These are phyloP conservation scores for Cyberlindnera maclurae DNA, from an alignment of 805 yeast genomes.

Conservation along the genomic window DNA sequence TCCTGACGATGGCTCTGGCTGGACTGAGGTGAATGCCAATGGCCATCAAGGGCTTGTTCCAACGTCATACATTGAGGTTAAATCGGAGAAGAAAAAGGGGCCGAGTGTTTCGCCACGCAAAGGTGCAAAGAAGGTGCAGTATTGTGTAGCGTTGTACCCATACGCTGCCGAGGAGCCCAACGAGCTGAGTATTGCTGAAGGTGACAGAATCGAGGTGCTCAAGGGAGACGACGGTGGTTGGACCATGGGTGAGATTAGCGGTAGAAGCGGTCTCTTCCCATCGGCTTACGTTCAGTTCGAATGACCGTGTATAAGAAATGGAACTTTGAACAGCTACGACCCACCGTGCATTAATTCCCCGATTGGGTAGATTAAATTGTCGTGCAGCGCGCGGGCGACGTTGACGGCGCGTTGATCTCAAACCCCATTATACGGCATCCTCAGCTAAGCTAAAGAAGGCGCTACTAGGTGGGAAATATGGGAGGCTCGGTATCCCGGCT, in stretches of 20 bases:
- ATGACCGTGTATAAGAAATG: not conserved
- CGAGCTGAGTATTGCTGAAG: constrained; percentile 65
- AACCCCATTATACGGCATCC: no score
- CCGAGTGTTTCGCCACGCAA: constrained; percentile 20
- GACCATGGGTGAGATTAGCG: constrained; percentile 84
- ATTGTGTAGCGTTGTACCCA: constrained; percentile 20
- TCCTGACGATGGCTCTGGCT: constrained; percentile 79
- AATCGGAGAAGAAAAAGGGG: constrained; percentile 16
- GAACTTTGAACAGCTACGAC: no score
- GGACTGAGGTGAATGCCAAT: constrained; percentile 61
- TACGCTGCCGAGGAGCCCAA: constrained; percentile 48
- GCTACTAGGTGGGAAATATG: constrained; percentile 15
- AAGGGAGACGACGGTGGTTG: constrained; percentile 85
- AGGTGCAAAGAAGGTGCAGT: constrained; percentile 11
- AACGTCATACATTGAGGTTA: constrained; percentile 59
- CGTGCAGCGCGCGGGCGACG: no score
- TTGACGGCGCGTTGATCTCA: no score
- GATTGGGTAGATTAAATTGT: no score
- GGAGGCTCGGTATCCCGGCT: constrained; percentile 28
- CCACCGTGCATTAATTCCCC: no score
- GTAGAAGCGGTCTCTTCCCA: constrained; percentile 66
- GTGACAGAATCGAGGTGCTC: constrained; percentile 64
- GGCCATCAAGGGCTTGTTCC: constrained; percentile 77
- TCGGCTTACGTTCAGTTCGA: constrained; percentile 45
- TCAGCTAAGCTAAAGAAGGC: no score